Base-by-base conservation (phyloP, 2,329 filamentous ascomycete genomes). In the Aschersonia sp. region DNA sequence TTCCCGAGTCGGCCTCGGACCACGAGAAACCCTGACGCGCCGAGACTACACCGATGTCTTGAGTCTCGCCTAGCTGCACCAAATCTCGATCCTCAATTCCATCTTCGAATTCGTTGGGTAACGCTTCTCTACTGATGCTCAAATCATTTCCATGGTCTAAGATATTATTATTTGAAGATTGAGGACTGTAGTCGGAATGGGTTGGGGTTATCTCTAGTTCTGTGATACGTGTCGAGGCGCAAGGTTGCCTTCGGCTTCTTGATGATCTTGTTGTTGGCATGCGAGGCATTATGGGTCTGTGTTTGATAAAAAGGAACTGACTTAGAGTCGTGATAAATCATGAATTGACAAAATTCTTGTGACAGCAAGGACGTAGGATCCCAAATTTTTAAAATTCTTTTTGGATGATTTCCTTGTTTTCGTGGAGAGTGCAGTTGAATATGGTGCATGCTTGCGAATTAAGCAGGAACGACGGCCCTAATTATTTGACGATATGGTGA, bases 121-220 rank as follows among this genome's bases (percentile, higher is more conserved):
- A 40, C 10, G 9, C 20, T 10, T 9, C 38, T 20, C 20, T 20
- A 20, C 20, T 20, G 20, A 20, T 20, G 20, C 20, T 20, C 20
- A 20, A 20, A 20, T 20, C 20, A 20, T 20, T 20, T 20, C 20
- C 20, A 20, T 20, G 20, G 20, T 20, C 20, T 20, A 20, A 20
- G 20, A 20, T 20, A 20, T 20, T 38, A 2, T 40, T 28, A 12
- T 9, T 30, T 5, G 45, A 38, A 5, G 4, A 12, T 7, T 7
- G 45, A 12, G 49, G 52, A 41, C 55, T 55, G 44, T 55, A 52
- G 5, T 55, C 45, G 44, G 56, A 53, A 7, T 49, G 58, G n/a
- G 58, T 64, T 4, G 63, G 60, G 5, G 63, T 63, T 2, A 60
- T 62, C 5, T 65, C 61, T 3, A 66, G 55, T 47, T 65, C 50